phyloP scores from a whole-genome alignment of 139 green algal species.

The Trebouxia sp. region DNA sequence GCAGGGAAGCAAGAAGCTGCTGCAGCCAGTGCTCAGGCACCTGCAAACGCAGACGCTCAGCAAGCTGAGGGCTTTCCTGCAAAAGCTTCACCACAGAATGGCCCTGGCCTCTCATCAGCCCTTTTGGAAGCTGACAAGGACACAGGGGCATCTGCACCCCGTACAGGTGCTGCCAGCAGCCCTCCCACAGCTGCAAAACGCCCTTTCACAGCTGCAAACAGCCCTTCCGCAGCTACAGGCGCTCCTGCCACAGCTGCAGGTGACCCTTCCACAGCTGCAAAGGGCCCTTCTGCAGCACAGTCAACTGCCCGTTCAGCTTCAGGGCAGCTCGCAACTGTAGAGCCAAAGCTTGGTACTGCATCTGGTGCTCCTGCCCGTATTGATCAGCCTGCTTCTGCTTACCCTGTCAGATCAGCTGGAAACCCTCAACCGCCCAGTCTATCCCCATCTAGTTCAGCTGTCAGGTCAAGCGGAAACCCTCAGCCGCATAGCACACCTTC shows the following conservation, averaged over 20 bases:
- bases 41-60: background rate
- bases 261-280: too few species aligned
- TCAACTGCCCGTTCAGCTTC: too few species aligned
- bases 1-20: background rate
- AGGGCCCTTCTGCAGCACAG: too few species aligned
- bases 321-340: too few species aligned
- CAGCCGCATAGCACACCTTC: too few species aligned
- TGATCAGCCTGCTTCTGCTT: background rate
- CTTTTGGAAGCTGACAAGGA: background rate
- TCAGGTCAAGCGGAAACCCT: too few species aligned
- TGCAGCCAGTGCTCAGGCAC: background rate
- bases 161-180: background rate
- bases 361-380: background rate
- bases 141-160: background rate
- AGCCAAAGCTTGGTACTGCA: background rate
- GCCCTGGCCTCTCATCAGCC: background rate
- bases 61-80: background rate
- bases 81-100: too few species aligned
- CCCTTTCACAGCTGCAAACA: too few species aligned
- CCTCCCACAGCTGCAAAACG: background rate
- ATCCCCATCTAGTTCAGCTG: too few species aligned
- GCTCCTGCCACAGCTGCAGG: too few species aligned
- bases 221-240: too few species aligned
- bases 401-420: background rate
- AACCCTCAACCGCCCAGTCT: too few species aligned